These are phyloP conservation scores for Exophiala aquamarina DNA, from an alignment of 2,329 filamentous ascomycete genomes.

Conservation along the genomic window DNA sequence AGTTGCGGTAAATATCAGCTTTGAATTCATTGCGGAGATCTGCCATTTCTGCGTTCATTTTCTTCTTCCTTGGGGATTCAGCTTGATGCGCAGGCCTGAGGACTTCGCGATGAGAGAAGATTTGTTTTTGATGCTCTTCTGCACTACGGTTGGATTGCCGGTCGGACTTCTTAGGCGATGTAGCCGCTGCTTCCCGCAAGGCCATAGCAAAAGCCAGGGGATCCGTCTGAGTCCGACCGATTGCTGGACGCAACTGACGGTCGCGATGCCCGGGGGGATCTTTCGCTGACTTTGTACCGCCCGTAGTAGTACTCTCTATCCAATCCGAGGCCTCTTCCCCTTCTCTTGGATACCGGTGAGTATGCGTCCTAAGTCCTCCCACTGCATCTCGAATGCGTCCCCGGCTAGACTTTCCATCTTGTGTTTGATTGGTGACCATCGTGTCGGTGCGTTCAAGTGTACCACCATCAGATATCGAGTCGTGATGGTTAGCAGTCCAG, in stretches of 20 bases:
- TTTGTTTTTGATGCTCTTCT: conserved; percentile 14
- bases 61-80: conserved; percentile 25
- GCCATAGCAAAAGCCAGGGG: conserved; percentile 17
- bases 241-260: conserved; percentile 9
- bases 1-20: conserved; percentile 23
- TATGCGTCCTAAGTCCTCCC: conserved; percentile 18
- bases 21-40: conserved; percentile 24
- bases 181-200: conserved; percentile 9
- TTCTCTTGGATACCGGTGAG: conserved; percentile 9
- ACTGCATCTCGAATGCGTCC: conserved; percentile 22
- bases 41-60: conserved; percentile 21
- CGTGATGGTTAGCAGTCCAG: conserved; percentile 40
- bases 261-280: conserved; percentile 9
- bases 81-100: conserved; percentile 17
- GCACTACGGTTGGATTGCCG: conserved; percentile 1
- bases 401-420: conserved; percentile 16
- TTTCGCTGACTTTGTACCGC: conserved; percentile 5
- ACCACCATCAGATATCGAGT: conserved; percentile 16
- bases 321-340: conserved; percentile 16
- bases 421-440: conserved; percentile 14
- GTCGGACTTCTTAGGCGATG: conserved; percentile 8
- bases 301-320: conserved; percentile 11
- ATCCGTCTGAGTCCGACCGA: conserved; percentile 4
- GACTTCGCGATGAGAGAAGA: conserved; percentile 21
- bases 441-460: conserved; percentile 22